Evolutionary conservation across 495 filamentous ascomycete species (phyloP).

Genomic region (Parmelia sp.): DNA sequence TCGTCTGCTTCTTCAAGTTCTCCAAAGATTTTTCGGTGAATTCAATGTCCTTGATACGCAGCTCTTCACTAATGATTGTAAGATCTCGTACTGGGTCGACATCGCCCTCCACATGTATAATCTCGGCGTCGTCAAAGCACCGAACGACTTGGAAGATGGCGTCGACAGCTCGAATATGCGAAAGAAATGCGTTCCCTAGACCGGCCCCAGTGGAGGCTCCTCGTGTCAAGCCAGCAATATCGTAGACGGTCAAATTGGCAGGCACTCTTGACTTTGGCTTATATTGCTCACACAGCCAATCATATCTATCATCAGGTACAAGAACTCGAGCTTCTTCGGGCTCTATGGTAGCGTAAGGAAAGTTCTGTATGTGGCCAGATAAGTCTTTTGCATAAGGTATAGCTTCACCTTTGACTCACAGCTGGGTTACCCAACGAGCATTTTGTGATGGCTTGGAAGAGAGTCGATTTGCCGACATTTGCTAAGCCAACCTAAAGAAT

Average conservation of each 20-base stretch:
- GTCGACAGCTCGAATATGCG: slow-evolving; percentile 98
- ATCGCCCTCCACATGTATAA: slow-evolving; percentile 98
- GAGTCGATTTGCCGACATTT: slow-evolving; percentile 98
- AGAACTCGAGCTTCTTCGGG: slow-evolving; percentile 98
- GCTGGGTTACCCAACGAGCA: slow-evolving; percentile 95
- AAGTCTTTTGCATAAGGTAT: neutral
- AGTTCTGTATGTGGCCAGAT: slow-evolving; percentile 57
- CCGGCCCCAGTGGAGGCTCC: slow-evolving; percentile 96
- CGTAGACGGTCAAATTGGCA: slow-evolving; percentile 96
- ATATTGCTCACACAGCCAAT: slow-evolving; percentile 94
- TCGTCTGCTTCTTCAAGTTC: slow-evolving; percentile 81
- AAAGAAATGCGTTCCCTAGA: slow-evolving; percentile 96
- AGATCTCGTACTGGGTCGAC: slow-evolving; percentile 92
- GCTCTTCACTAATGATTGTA: slow-evolving; percentile 92
- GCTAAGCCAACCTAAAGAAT: slow-evolving; percentile 80
- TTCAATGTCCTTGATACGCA: slow-evolving; percentile 98
- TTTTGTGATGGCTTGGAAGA: slow-evolving; percentile 99
- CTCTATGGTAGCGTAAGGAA: slow-evolving; percentile 97
- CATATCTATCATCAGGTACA: slow-evolving; percentile 91
- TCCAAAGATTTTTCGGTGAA: slow-evolving; percentile 95
- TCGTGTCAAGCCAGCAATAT: slow-evolving; percentile 95
- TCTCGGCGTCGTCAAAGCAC: slow-evolving; percentile 98
- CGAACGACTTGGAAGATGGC: slow-evolving; percentile 99
- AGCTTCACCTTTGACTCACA: slow-evolving; percentile 37
- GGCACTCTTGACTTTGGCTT: slow-evolving; percentile 94